Evolutionary conservation across 495 filamentous ascomycete genomes (phyloP), one percentile per base, ranked within the genome.

Genomic region (Halenospora varia): DNA sequence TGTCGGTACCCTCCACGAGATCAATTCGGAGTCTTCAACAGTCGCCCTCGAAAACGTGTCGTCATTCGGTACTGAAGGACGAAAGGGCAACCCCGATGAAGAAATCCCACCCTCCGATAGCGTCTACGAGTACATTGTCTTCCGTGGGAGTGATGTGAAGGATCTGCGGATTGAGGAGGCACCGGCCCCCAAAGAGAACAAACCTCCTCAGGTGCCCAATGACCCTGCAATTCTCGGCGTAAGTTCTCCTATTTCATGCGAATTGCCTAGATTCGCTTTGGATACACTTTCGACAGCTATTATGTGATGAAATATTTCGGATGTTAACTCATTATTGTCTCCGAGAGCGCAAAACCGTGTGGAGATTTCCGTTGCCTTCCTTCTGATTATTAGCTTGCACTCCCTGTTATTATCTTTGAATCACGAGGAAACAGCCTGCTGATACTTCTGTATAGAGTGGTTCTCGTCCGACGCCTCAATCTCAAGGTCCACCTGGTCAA

Each of bases 311-410:
- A 90, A 70, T 67, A 90, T 84, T 79, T 75, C 87, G 88, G 88
- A 91, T 91, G 86, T 88, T 81, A 89, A 88, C 78, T 66, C 72
- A 76, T 71, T 56, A 73, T 80, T 75, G 25, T 77, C 80, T 84
- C 85, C 86, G 85, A 92, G 84, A 89, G 90, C 90, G 88, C 89
- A 96, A 94, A 86, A 87, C 77, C 79, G 71, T 96, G 91, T 92
- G 82, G 91, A 96, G 74, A 87, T 89, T 88, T 95, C 90, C 92
- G 92, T 96, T 97, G 92, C 92, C 92, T 96, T 97, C 92, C 92
- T 96, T 95, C 92, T 97, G 92, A 91, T 77, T 60, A 51, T 13
- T 57, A 60, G 39, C 51, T 53, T 35, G n/a, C 52, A 70, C 41
- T 39, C 58, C 47, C 23, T 29, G 25, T 26, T 24, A n/a, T 29